phyloP scores from a whole-genome alignment of 2,329 filamentous ascomycete species.

The Arthrobotrys pseudoclavata region DNA sequence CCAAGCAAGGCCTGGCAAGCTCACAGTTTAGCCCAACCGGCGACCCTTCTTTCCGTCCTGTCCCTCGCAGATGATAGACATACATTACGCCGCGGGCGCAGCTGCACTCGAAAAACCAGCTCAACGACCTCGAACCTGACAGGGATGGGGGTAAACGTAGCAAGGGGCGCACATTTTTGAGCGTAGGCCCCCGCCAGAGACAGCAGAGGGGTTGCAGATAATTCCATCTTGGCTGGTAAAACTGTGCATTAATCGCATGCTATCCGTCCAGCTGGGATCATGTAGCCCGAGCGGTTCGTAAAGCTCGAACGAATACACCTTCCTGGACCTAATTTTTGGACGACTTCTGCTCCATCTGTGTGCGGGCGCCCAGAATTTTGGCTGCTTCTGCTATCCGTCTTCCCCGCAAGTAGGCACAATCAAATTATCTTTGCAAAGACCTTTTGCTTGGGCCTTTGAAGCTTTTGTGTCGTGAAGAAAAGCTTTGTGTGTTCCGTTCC shows the following conservation, averaged over 20 bases:
- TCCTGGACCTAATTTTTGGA: slow-evolving; percentile 39
- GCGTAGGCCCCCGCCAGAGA: slow-evolving; percentile 25
- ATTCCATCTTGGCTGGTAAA: slow-evolving; percentile 52
- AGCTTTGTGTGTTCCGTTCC: slow-evolving; percentile 24
- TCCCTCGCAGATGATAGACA: slow-evolving; percentile 60
- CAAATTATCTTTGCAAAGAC: slow-evolving; percentile 19
- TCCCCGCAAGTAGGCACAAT: slow-evolving; percentile 34
- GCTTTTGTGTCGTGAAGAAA: slow-evolving; percentile 15
- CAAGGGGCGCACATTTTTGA: slow-evolving; percentile 36
- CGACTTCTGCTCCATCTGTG: slow-evolving; percentile 33
- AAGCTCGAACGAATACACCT: slow-evolving; percentile 35
- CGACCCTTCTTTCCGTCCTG: slow-evolving; percentile 47
- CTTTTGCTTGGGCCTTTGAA: slow-evolving; percentile 5
- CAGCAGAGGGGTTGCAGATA: slow-evolving; percentile 25
- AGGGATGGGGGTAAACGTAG: slow-evolving; percentile 34
- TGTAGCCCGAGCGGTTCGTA: slow-evolving; percentile 14
- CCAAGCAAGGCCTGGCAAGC: slow-evolving; percentile 31
- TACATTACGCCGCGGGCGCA: slow-evolving; percentile 47
- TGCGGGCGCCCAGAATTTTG: slow-evolving; percentile 44
- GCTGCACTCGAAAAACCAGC: slow-evolving; percentile 28
- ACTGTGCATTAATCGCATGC: slow-evolving; percentile 43
- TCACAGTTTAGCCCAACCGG: slow-evolving; percentile 36
- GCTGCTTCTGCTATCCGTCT: slow-evolving; percentile 37
- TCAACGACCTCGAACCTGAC: slow-evolving; percentile 16
- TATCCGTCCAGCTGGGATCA: slow-evolving; percentile 49